phyloP scores from a whole-genome alignment of 805 yeast genomes.

The Myxozyma vanderwaltii region DNA sequence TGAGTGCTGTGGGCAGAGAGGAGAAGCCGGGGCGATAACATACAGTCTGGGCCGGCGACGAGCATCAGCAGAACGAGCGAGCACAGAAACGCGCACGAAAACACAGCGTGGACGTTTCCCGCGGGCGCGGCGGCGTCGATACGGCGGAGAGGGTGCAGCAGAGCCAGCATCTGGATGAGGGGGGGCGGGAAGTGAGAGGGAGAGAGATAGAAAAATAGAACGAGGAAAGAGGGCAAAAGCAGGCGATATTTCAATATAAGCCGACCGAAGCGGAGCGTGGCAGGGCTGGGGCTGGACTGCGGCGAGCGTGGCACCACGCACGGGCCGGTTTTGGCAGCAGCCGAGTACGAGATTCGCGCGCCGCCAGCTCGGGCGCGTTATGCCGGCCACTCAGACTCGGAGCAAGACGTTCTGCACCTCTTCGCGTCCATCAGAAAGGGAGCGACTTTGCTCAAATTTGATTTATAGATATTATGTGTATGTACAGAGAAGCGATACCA shows the following conservation, averaged over 20 bases:
- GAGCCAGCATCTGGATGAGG: constrained; percentile 1
- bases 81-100: background rate
- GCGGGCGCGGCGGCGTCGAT: background rate
- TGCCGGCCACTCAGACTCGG: too few relatives aligned
- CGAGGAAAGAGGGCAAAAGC: background rate
- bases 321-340: background rate
- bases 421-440: too few relatives aligned
- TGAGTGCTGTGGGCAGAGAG: background rate
- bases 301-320: constrained; percentile 23
- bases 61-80: background rate
- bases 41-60: background rate
- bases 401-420: too few relatives aligned
- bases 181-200: background rate
- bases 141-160: background rate
- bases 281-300: too few relatives aligned
- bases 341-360: background rate
- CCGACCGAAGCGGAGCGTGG: too few relatives aligned
- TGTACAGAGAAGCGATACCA: too few relatives aligned
- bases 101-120: background rate
- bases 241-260: too few relatives aligned
- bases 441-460: too few relatives aligned
- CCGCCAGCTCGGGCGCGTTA: background rate
- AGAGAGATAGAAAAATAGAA: background rate
- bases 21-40: background rate
- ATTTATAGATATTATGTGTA: too few relatives aligned